These are phyloP conservation scores for Nannochloropsis salina DNA, from an alignment of 108 stramenopile species.

Conservation along the genomic window DNA sequence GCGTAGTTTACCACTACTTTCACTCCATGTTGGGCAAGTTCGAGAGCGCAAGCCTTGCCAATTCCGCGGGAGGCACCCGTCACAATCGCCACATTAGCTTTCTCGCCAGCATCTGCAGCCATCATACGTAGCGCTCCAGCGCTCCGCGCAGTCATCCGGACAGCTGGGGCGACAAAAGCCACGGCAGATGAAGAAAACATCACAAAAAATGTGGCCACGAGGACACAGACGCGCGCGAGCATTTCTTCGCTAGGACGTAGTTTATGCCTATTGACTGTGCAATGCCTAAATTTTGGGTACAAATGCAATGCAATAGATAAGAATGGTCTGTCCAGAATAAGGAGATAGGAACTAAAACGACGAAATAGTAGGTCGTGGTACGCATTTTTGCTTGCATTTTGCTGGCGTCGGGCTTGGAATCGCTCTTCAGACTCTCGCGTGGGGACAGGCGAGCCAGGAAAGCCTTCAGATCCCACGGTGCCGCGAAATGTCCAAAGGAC, in stretches of 20 bases:
- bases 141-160: neutral
- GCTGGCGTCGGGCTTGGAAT: too few species aligned
- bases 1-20: constrained; percentile 92
- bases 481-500: too few species aligned
- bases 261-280: too few species aligned
- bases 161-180: neutral
- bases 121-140: neutral
- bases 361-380: too few species aligned
- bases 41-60: constrained; percentile 81
- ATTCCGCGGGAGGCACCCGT: constrained; percentile 88
- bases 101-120: neutral
- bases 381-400: too few species aligned
- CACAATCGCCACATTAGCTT: constrained; percentile 57
- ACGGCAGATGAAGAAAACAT: neutral
- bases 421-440: too few species aligned
- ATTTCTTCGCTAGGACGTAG: neutral
- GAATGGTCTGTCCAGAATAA: too few species aligned
- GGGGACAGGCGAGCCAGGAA: too few species aligned
- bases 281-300: too few species aligned
- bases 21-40: constrained; percentile 74
- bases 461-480: too few species aligned
- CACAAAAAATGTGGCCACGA: neutral
- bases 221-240: neutral
- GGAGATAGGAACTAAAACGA: too few species aligned
- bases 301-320: too few species aligned